These are phyloP conservation scores for Yamadazyma mexicana DNA, from an alignment of 1,139 yeast species.

Conservation along the genomic window DNA sequence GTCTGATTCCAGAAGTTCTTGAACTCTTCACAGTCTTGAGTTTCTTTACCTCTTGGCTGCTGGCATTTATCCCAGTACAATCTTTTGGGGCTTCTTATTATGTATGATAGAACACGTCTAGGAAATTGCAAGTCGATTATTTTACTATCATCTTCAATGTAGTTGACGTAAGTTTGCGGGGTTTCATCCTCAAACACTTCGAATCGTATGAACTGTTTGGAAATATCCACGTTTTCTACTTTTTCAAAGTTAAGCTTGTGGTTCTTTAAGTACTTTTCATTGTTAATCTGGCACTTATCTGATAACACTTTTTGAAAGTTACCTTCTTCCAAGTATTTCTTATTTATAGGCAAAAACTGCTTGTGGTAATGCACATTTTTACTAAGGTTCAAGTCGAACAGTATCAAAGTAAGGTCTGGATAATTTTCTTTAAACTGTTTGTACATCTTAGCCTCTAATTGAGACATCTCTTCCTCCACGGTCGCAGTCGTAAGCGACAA, in stretches of 20 bases:
- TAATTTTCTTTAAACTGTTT: constrained; percentile 39
- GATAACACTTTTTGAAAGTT: constrained; percentile 36
- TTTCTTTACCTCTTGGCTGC: constrained; percentile 59
- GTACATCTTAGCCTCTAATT: constrained; percentile 46
- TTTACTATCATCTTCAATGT: constrained; percentile 23
- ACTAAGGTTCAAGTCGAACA: constrained; percentile 60
- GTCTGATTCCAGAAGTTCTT: constrained; percentile 41
- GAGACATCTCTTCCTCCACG: constrained; percentile 26
- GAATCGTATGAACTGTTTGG: constrained; percentile 40
- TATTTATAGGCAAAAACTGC: constrained; percentile 62
- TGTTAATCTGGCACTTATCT: constrained; percentile 47
- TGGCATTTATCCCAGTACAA: constrained; percentile 73
- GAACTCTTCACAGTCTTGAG: constrained; percentile 59
- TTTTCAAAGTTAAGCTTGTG: constrained; percentile 42
- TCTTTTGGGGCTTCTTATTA: constrained; percentile 60
- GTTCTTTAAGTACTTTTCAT: constrained; percentile 46
- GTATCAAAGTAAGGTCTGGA: constrained; percentile 46
- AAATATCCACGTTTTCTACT: constrained; percentile 28
- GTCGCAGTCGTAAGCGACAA: constrained; percentile 42
- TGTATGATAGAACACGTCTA: constrained; percentile 66
- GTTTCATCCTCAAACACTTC: constrained; percentile 24
- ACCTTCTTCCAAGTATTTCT: constrained; percentile 27
- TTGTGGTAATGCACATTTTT: constrained; percentile 64
- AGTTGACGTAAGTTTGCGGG: constrained; percentile 21
- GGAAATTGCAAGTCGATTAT: constrained; percentile 74